phyloP scores from a whole-genome alignment of 2,329 filamentous ascomycete species.

The Ophiostoma montium region DNA sequence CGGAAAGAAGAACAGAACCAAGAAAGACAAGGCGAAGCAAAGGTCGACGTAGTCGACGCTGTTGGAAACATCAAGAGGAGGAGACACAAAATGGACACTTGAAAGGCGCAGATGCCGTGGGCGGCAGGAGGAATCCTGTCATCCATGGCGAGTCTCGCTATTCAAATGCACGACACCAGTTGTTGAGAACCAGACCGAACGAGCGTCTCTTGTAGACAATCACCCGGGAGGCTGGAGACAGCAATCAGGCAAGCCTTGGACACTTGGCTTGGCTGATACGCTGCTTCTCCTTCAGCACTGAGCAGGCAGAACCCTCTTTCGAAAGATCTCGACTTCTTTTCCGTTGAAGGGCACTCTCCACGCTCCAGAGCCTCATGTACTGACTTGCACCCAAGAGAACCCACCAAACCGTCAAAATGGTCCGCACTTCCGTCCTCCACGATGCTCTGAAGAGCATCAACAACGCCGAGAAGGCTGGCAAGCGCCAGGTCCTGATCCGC shows the following conservation, averaged over 20 bases:
- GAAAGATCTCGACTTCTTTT: constrained; percentile 11
- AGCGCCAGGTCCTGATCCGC: constrained; percentile 97
- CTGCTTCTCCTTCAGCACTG: constrained; percentile 49
- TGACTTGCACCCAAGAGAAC: constrained; percentile 34
- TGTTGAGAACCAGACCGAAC: constrained; percentile 1
- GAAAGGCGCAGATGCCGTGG: neutral
- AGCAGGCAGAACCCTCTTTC: constrained; percentile 55
- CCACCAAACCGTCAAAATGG: constrained; percentile 68
- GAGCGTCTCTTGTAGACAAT: constrained; percentile 4
- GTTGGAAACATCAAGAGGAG: neutral
- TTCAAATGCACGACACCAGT: neutral
- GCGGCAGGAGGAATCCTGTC: neutral
- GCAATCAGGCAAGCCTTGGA: constrained; percentile 34
- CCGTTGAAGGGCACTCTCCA: constrained; percentile 51
- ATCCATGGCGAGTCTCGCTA: neutral
- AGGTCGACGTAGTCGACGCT: neutral
- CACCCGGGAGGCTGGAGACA: constrained; percentile 39
- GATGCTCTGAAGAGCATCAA: constrained; percentile 99
- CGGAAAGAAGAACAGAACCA: constrained; percentile 11
- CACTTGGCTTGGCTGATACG: constrained; percentile 34
- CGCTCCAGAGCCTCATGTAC: constrained; percentile 48
- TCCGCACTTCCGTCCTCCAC: constrained; percentile 98
- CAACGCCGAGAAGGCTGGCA: constrained; percentile 99
- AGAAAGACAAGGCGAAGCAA: constrained; percentile 1
- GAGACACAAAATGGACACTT: neutral